Conservation (phyloP, 805 yeast species). For the Dipodascus albidus region DNA sequence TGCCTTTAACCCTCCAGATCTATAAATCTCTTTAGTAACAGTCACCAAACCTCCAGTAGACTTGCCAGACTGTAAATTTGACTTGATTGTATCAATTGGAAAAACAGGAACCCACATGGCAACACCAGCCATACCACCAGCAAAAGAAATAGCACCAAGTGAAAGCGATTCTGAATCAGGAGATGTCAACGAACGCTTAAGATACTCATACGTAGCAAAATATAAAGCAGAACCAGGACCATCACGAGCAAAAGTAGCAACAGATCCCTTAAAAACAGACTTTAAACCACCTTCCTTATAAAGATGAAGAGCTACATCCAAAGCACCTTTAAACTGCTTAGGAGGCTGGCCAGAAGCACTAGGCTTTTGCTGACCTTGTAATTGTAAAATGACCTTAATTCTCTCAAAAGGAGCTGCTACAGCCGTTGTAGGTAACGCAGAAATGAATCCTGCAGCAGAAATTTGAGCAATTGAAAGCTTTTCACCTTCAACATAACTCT, state of each 20-base stretch:
- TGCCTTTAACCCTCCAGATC: constrained; percentile 71
- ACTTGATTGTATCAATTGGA: constrained; percentile 93
- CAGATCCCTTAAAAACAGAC: constrained; percentile 83
- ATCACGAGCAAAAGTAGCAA: constrained; percentile 88
- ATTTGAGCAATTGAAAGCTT: constrained; percentile 55
- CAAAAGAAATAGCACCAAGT: constrained; percentile 63
- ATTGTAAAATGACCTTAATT: constrained; percentile 86
- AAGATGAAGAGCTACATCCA: constrained; percentile 52
- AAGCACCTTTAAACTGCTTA: constrained; percentile 35
- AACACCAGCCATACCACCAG: constrained; percentile 95
- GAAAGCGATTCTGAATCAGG: constrained; percentile 47
- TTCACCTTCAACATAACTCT: constrained; percentile 19
- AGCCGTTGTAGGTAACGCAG: constrained; percentile 89
- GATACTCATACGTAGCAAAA: constrained; percentile 84
- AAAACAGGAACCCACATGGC: constrained; percentile 94
- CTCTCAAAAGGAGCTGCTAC: constrained; percentile 98
- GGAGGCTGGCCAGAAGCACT: constrained; percentile 23
- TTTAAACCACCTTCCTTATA: constrained; percentile 70
- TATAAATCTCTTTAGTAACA: constrained; percentile 60
- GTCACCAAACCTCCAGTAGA: constrained; percentile 40
- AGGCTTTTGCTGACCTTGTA: constrained; percentile 42
- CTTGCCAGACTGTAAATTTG: constrained; percentile 61
- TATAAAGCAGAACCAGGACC: constrained; percentile 96
- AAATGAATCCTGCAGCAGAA: constrained; percentile 85
- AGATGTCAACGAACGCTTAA: constrained; percentile 51